Conservation (phyloP, 768 basidiomycete species). For the Solioccasus polychromus region DNA sequence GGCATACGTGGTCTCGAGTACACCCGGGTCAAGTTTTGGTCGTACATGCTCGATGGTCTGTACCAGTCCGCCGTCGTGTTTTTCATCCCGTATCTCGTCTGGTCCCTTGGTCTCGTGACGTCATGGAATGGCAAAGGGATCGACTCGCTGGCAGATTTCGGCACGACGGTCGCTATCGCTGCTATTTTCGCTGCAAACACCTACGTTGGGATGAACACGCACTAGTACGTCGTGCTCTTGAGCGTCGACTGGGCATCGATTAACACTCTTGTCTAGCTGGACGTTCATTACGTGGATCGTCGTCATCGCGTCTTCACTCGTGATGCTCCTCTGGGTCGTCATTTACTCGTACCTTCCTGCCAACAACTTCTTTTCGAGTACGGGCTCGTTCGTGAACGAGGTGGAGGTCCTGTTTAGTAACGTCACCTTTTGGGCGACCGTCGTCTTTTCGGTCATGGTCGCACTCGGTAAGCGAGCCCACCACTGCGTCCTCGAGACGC, state of each 20-base stretch:
- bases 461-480: conserved; percentile 64
- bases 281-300: conserved; percentile 83
- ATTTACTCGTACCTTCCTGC: conserved; percentile 82
- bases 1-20: conserved; percentile 94
- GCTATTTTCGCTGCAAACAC: conserved; percentile 88
- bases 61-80: conserved; percentile 89
- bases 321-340: conserved; percentile 85
- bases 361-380: conserved; percentile 69
- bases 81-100: conserved; percentile 79
- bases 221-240: conserved; percentile 63
- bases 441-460: conserved; percentile 64
- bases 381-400: conserved; percentile 70
- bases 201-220: conserved; percentile 85
- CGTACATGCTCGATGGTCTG: conserved; percentile 91
- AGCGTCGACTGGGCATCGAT: conserved; percentile 4
- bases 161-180: conserved; percentile 85
- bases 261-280: conserved; percentile 52
- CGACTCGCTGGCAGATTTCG: conserved; percentile 81
- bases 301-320: conserved; percentile 73
- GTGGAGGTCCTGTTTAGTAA: conserved; percentile 72
- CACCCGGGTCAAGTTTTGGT: conserved; percentile 88
- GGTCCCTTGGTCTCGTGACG: conserved; percentile 59
- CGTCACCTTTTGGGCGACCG: conserved; percentile 80
- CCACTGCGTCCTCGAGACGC: too few species aligned
- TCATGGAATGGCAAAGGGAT: conserved; percentile 82